A percentile compares a stretch with the other conserved stretches of the same genome.
phyloP scores from a whole-genome alignment of 371 early-diverging fungal genomes.

The Mucor irregularis region DNA sequence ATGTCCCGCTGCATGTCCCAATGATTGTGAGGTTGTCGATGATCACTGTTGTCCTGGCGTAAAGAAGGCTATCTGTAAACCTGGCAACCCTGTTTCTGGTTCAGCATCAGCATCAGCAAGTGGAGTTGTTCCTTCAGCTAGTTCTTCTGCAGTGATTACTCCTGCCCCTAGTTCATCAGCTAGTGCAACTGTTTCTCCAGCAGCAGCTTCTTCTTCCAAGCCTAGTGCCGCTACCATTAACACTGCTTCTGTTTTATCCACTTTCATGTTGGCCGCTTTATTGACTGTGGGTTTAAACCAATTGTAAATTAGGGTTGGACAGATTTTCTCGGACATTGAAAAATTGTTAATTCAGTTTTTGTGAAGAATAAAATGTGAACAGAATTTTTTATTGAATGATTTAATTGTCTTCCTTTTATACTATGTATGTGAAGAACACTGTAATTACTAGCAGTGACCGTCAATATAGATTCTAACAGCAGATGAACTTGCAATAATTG shows the following conservation, averaged over 20 bases:
- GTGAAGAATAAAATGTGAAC: too few species aligned
- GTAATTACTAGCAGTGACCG: too few species aligned
- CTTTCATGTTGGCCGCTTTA: not conserved
- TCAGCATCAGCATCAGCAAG: too few species aligned
- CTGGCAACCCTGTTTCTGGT: not conserved
- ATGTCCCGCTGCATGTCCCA: conserved; percentile 13
- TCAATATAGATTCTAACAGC: too few species aligned
- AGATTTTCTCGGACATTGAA: not conserved
- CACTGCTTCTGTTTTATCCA: not conserved
- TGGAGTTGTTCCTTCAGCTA: not conserved
- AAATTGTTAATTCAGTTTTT: too few species aligned
- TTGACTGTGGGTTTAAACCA: not conserved
- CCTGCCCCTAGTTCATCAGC: not conserved
- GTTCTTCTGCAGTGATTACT: not conserved
- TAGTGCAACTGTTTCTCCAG: not conserved
- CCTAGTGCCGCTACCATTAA: not conserved
- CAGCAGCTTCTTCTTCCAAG: not conserved
- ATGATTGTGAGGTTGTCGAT: conserved; percentile 16
- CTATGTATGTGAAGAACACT: too few species aligned
- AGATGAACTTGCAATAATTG: too few species aligned
- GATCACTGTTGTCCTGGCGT: conserved; percentile 26
- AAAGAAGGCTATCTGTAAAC: conserved; percentile 21
- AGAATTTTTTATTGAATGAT: too few species aligned
- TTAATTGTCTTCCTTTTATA: too few species aligned
- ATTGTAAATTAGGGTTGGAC: not conserved